phyloP scores from a whole-genome alignment of 768 basidiomycete species.

The Mrakia blollopis region DNA sequence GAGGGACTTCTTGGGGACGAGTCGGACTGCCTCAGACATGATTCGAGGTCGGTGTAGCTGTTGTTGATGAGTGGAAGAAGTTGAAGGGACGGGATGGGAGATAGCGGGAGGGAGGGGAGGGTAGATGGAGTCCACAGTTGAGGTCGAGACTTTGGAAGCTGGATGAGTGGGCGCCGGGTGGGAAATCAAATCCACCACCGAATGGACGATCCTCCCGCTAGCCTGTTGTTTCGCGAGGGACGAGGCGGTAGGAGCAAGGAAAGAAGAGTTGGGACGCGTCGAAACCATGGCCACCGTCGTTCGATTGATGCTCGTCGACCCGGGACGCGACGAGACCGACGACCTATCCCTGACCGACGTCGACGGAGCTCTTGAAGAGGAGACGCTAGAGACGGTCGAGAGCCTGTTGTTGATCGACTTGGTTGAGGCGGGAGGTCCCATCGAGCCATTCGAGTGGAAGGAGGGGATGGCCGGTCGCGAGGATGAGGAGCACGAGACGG shows the following conservation, averaged over 20 bases:
- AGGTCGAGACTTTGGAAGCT: not conserved
- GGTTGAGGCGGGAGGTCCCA: not conserved
- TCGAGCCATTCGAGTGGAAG: not conserved
- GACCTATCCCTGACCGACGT: not conserved
- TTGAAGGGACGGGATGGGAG: too few relatives aligned
- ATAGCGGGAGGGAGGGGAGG: not conserved
- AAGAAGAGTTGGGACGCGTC: not conserved
- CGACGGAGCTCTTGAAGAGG: not conserved
- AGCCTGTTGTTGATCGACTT: not conserved
- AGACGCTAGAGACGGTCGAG: not conserved
- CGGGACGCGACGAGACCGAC: conserved; percentile 4
- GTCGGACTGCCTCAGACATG: not conserved
- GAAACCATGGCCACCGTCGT: conserved; percentile 1
- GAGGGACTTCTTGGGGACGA: conserved; percentile 12
- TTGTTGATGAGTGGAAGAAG: not conserved
- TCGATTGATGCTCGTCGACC: not conserved
- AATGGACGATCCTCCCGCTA: not conserved
- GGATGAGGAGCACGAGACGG: not conserved
- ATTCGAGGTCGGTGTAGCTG: not conserved
- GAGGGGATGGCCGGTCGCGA: not conserved
- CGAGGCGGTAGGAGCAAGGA: not conserved
- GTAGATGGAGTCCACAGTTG: not conserved
- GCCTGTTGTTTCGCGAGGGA: conserved; percentile 1
- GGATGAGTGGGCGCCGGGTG: not conserved
- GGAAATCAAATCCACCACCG: not conserved